A percentile compares a stretch with the other conserved stretches of the same genome.
Conservation (phyloP, 192 early-diverging fungal species). For the Coemansia reversa region DNA sequence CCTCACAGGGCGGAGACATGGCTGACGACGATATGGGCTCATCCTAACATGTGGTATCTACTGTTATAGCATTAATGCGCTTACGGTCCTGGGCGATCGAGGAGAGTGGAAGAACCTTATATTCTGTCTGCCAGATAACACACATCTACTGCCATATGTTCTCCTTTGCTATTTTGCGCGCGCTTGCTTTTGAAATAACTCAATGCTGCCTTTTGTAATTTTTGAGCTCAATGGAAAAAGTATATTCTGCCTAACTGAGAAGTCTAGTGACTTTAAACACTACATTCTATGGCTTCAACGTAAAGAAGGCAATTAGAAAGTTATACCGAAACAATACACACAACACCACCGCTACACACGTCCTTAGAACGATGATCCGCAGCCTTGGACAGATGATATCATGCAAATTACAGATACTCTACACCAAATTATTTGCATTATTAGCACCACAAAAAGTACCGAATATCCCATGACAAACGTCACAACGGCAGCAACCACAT, state of each 20-base stretch:
- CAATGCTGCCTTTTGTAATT: neutral
- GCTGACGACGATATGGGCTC: slow-evolving; percentile 16
- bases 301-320: too few species aligned
- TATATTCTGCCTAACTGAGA: neutral
- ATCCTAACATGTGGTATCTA: slow-evolving; percentile 5
- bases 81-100: neutral
- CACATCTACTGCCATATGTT: neutral
- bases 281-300: too few species aligned
- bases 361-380: too few species aligned
- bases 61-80: neutral
- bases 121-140: neutral
- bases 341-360: too few species aligned
- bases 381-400: too few species aligned
- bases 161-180: neutral
- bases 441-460: too few species aligned
- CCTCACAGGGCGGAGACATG: slow-evolving; percentile 1
- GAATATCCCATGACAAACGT: too few species aligned
- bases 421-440: too few species aligned
- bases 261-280: neutral
- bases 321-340: too few species aligned
- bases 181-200: neutral
- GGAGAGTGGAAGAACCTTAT: neutral
- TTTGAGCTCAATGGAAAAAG: neutral
- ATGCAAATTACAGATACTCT: too few species aligned
- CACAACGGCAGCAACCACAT: too few species aligned